A percentile compares a stretch with the other conserved stretches of the same genome.
Conservation (phyloP, 2,329 filamentous ascomycete species). For the Diaporthe aspalathi region DNA sequence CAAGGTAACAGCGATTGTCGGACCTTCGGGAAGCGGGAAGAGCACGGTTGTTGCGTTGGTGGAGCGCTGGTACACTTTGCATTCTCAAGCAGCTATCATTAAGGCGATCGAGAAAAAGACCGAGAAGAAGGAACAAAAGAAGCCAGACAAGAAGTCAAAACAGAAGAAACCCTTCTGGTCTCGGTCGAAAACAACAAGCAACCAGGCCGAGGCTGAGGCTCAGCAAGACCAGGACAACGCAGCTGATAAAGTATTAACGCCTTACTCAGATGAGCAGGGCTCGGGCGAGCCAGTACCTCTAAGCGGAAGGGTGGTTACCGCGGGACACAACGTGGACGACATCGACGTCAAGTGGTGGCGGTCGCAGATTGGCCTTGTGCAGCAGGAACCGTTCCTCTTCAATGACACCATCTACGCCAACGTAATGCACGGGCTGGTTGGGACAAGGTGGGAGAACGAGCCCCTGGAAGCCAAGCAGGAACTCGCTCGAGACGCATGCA, state of each 20-base stretch:
- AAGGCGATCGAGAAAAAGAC: slow-evolving; percentile 61
- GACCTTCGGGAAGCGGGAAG: slow-evolving; percentile 78
- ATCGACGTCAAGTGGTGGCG: slow-evolving; percentile 72
- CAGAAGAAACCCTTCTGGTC: slow-evolving; percentile 42
- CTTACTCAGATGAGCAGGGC: slow-evolving; percentile 44
- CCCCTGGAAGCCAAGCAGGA: slow-evolving; percentile 58
- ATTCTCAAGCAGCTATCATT: slow-evolving; percentile 63
- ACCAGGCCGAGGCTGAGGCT: slow-evolving; percentile 42
- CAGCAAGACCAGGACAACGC: slow-evolving; percentile 43
- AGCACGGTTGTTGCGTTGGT: slow-evolving; percentile 78
- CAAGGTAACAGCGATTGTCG: slow-evolving; percentile 79
- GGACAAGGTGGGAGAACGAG: slow-evolving; percentile 53
- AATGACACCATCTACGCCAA: slow-evolving; percentile 64
- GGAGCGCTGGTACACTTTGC: slow-evolving; percentile 77
- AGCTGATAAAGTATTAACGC: background rate
- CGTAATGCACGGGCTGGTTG: slow-evolving; percentile 61
- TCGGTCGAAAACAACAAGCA: slow-evolving; percentile 38
- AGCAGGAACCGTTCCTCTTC: slow-evolving; percentile 58
- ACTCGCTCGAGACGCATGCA: slow-evolving; percentile 72
- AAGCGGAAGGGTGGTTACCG: slow-evolving; percentile 32
- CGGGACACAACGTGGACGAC: slow-evolving; percentile 62
- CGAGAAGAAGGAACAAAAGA: slow-evolving; percentile 53
- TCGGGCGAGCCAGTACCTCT: slow-evolving; percentile 54
- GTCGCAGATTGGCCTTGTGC: slow-evolving; percentile 57
- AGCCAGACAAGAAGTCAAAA: slow-evolving; percentile 45